Base-by-base conservation (phyloP, 345 rosid genomes). In the Hibiscus mutabilis region DNA sequence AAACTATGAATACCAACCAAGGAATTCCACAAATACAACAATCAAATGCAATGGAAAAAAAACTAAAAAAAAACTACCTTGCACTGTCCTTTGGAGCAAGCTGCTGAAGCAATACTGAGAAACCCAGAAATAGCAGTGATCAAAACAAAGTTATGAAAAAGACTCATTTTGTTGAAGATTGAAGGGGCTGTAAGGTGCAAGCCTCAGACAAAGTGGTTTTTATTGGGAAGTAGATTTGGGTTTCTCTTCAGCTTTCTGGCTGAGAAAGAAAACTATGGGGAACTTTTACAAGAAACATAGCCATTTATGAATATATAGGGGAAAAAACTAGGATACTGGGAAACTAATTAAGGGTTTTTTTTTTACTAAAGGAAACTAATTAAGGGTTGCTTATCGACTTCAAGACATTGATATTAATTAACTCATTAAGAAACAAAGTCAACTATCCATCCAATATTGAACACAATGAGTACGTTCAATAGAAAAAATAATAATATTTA, bases 31-130 rank as follows among this genome's bases (percentile, higher is more conserved):
- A 5, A 24, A 5, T 31, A 1, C 9, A 40, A 1, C 9, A 40
- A 14, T 4, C 27, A 60, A 13, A 9, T 9, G 18, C 2, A 29
- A 3, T 18, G 15, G 11, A 9, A 19, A 55, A 3, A 25, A 25
- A 25, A 25, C 27, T 25, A 25, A 1, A 25, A 25, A 9, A 11
- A 4, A 57, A 83, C 67, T 75, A 86, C 92, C 92, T 65, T 75
- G 84, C 95, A 84, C 68, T 79, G 70, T 63, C 90, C 88, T 56
- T 77, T 70, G 22, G 85, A 77, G 81, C 85, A 84, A 56, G 78
- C 86, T 53, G 77, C 86, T 53, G 77, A 37, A 12, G 77, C 75
- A 65, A 66, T 72, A 33, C 60, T 29, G 52, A 72, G 21, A n/a
- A 84, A 69, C 19, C 61, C 57, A 29, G 72, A 63, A 18, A 69